Base-by-base conservation (phyloP, 176 grass and related monocot species). In the Zoysia japonica region DNA sequence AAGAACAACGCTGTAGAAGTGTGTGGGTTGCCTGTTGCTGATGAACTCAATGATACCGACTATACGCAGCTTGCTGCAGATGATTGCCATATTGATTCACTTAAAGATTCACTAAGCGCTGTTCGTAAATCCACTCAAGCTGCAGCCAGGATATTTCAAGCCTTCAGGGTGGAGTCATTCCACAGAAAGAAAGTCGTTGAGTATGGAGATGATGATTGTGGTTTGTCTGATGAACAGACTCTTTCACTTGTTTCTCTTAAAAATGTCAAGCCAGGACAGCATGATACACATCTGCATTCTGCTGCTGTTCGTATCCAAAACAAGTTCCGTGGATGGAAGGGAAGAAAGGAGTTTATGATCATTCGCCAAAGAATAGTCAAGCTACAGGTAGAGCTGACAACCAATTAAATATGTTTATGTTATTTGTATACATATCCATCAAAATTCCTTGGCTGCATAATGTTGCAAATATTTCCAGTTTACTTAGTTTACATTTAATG, bases 311-410 rank as follows among this genome's bases (percentile, higher is more conserved):
- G 81, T 43, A 97, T 97, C 61, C 93, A 97, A 68, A 97, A 93
- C 59, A 97, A 89, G 67, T 97, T 93, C 78, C 83, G 93, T 56
- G 93, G 93, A 72, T 97, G 93, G 90, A 97, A 91, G 78, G 90
- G 90, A 77, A 87, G 86, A 82, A 97, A 91, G 65, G 90, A 91
- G 11, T 97, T 97, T 79, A 82, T 97, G 83, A 87, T 91, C 49
- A 83, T 91, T 87, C 86, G 90, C 40, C 93, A 97, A 70, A 85
- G 88, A 65, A 89, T 97, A 69, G 90, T 97, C 70, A 97, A 97
- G 74, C 55, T 97, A 56, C 93, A 97, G 93, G 93, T 97, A 79
- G 50, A 0, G 1, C 78, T 75, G 13, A 59, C 50, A 17, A 56
- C 51, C 40, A 68, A 76, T 49, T 63, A 14, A 44, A 2, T 2